A percentile compares a stretch with the other conserved stretches of the same genome.
Conservation (phyloP, 2,329 filamentous ascomycete species). For the Coniochaeta sp. region DNA sequence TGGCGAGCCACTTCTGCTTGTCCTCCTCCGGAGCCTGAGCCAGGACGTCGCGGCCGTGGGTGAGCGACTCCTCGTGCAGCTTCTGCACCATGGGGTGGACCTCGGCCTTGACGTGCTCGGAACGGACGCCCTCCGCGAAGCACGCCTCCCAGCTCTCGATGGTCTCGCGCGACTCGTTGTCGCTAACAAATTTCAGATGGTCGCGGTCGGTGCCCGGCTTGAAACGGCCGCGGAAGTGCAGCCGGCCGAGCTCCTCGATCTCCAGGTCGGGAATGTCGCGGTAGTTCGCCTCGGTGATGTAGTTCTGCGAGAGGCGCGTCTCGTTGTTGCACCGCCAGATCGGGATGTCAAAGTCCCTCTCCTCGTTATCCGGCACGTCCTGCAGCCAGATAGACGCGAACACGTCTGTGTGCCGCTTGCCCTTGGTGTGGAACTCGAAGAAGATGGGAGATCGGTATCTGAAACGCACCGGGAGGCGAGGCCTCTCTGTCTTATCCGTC, state of each 20-base stretch:
- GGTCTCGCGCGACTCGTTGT: slow-evolving; percentile 86
- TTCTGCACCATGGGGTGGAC: slow-evolving; percentile 65
- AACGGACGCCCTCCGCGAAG: slow-evolving; percentile 75
- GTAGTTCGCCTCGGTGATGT: slow-evolving; percentile 75
- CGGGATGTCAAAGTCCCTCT: slow-evolving; percentile 73
- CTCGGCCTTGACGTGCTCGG: slow-evolving; percentile 62
- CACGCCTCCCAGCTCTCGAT: slow-evolving; percentile 95
- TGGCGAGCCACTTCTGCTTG: slow-evolving; percentile 69
- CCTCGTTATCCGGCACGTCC: slow-evolving; percentile 74
- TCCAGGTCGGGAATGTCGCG: slow-evolving; percentile 64
- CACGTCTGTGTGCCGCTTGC: slow-evolving; percentile 63
- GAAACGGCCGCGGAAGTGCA: slow-evolving; percentile 76
- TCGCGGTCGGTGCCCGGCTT: slow-evolving; percentile 85
- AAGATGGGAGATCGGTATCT: slow-evolving; percentile 86
- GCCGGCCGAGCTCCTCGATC: slow-evolving; percentile 70
- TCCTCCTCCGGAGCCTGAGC: slow-evolving; percentile 65
- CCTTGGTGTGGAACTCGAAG: slow-evolving; percentile 70
- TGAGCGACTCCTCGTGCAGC: slow-evolving; percentile 75
- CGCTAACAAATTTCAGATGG: slow-evolving; percentile 74
- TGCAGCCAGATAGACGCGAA: slow-evolving; percentile 83
- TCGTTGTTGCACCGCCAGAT: slow-evolving; percentile 79
- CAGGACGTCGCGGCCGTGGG: slow-evolving; percentile 73
- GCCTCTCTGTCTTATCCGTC: slow-evolving; percentile 26
- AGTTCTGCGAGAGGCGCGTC: slow-evolving; percentile 79
- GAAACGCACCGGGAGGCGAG: slow-evolving; percentile 81